Percentiles rank a stretch among this genome's conserved stretches.
phyloP scores from a whole-genome alignment of 805 yeast genomes.

The Allodekkera sacchari region DNA sequence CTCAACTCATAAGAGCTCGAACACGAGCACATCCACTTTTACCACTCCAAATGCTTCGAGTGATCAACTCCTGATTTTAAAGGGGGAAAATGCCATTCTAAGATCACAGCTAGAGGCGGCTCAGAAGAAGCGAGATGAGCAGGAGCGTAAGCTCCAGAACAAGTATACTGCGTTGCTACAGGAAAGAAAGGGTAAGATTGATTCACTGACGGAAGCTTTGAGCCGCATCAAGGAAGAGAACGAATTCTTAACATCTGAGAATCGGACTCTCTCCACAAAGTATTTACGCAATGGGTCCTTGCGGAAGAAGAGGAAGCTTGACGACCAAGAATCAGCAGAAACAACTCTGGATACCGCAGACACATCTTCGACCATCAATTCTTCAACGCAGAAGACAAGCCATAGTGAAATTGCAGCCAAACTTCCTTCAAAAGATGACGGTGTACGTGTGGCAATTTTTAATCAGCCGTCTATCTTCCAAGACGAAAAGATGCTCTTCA shows the following conservation, averaged over 20 bases:
- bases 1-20: neutral
- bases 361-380: too few species aligned
- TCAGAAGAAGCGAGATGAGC: constrained; percentile 28
- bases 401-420: too few species aligned
- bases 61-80: constrained; percentile 35
- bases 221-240: constrained; percentile 45
- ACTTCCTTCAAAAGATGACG: neutral
- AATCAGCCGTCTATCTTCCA: constrained; percentile 25
- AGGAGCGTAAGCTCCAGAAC: constrained; percentile 30
- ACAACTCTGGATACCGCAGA: neutral
- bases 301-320: constrained; percentile 17
- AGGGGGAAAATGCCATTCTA: constrained; percentile 77
- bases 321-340: constrained; percentile 1
- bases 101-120: constrained; percentile 51
- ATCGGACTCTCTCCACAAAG: constrained; percentile 24
- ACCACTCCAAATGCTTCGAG: neutral
- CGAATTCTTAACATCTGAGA: constrained; percentile 43
- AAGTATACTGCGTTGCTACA: constrained; percentile 13
- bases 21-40: constrained; percentile 1
- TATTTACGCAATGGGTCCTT: constrained; percentile 14
- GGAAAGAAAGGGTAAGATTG: constrained; percentile 17
- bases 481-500: constrained; percentile 31
- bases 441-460: constrained; percentile 15
- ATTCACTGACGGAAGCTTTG: constrained; percentile 25
- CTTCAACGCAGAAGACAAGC: too few species aligned